phyloP scores from a whole-genome alignment of 495 filamentous ascomycete genomes.

The Aspergillus ellipticus region DNA sequence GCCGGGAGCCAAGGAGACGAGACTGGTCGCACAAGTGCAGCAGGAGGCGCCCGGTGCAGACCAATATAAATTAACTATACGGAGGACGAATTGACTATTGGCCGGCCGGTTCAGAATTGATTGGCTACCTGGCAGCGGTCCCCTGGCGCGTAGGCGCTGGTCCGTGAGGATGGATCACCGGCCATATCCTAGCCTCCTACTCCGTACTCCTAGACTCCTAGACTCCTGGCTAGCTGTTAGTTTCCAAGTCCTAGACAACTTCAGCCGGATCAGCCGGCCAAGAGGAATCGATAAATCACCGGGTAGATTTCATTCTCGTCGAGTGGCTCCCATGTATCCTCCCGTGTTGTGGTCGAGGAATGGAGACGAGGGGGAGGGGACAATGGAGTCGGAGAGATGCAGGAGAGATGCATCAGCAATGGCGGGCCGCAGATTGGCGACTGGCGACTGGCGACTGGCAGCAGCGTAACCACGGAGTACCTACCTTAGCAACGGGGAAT shows the following conservation, averaged over 20 bases:
- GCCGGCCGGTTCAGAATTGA: not conserved
- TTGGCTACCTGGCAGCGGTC: not conserved
- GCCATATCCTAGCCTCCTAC: constrained; percentile 11
- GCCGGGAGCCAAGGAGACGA: not conserved
- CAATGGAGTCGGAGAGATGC: constrained; percentile 1
- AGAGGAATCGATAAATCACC: not conserved
- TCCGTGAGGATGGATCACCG: constrained; percentile 13
- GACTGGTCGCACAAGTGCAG: constrained; percentile 2
- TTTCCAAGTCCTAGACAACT: no score
- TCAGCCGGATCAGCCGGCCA: not conserved
- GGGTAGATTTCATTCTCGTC: not conserved
- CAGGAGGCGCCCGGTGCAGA: not conserved
- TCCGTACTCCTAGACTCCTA: not conserved
- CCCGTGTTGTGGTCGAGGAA: no score
- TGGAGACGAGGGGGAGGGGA: no score
- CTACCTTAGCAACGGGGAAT: not conserved
- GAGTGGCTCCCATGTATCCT: no score
- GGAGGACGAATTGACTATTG: not conserved
- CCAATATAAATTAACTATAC: not conserved
- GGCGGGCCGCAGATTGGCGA: not conserved
- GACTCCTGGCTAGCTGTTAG: no score
- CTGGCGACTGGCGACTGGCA: no score
- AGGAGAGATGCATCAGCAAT: constrained; percentile 3
- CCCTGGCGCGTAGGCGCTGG: constrained; percentile 1
- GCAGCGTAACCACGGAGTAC: no score